Evolutionary conservation across 148 eudicot species (phyloP), one percentile per base, ranked within the genome.

Genomic region (Drosera capensis): DNA sequence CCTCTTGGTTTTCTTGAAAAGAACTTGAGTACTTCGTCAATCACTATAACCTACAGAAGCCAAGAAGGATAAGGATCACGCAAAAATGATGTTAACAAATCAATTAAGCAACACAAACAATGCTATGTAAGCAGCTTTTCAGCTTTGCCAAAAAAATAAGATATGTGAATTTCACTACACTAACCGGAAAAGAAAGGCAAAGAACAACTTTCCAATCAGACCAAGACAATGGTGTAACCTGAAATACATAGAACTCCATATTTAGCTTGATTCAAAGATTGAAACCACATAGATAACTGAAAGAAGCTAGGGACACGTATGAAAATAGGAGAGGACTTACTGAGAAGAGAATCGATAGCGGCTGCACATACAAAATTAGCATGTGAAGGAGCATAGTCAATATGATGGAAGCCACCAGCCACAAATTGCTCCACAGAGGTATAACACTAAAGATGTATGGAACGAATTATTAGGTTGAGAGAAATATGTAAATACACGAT

Each of bases 141-240:
- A 13, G 17, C 18, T 14, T 1, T 6, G 17, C n/a, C 17, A n/a
- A 35, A 12, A 22, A 12, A 40, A 1, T 34, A 15, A 28, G 42
- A 16, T 20, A 26, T 45, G 17, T 18, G 36, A 46, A n/a, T 2
- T 21, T 24, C 12, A 59, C 38, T 54, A 14, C 36, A 68, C 99
- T 74, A 50, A 92, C 99, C 58, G 99, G 99, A 67, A 92, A 85
- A 36, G 99, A 92, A 40, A 92, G 78, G 72, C 74, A 79, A 30
- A 92, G 46, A 35, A 92, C 94, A 62, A 74, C 76, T 26, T 62
- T 85, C 99, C 99, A 92, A 43, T 92, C 99, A 58, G 77, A 71
- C 95, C 95, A 81, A 43, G 83, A 68, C 45, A 92, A 53, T 2
- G 99, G 95, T n/a, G 82, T 74, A 54, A 92, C 99, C 99, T 92